Evolutionary conservation across 306 rosid genomes (phyloP).

Genomic region (Cicer chorassanicum): DNA sequence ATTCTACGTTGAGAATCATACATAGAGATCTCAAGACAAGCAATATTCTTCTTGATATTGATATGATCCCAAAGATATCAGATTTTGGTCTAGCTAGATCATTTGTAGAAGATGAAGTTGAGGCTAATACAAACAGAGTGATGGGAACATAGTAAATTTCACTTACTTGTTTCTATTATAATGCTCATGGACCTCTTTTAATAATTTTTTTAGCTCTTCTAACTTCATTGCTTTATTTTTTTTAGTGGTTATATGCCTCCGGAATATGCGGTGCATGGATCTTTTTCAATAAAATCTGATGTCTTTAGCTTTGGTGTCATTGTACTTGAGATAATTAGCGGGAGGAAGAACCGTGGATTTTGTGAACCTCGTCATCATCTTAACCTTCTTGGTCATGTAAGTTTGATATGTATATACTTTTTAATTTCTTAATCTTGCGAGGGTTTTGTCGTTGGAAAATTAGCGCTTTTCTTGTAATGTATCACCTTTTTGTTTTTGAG

Average conservation of each 20-base stretch:
- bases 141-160: too few species aligned
- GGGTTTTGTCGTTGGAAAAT: too few species aligned
- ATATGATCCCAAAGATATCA: constrained; percentile 61
- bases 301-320: neutral
- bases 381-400: neutral
- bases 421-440: too few species aligned
- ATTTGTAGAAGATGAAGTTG: too few species aligned
- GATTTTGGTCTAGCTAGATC: constrained; percentile 54
- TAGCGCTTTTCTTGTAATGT: too few species aligned
- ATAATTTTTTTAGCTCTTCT: too few species aligned
- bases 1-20: constrained; percentile 60
- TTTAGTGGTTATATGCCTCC: neutral
- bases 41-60: constrained; percentile 55
- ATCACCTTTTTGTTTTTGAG: too few species aligned
- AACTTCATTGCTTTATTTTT: neutral
- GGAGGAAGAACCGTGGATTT: neutral
- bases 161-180: too few species aligned
- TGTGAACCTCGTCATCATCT: neutral
- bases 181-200: too few species aligned
- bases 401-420: too few species aligned
- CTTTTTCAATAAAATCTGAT: neutral
- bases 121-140: too few species aligned
- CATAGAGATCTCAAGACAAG: constrained; percentile 64
- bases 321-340: neutral
- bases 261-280: neutral